Base-by-base conservation (phyloP, 2,329 filamentous ascomycete genomes). In the Paecilomyces formosus region DNA sequence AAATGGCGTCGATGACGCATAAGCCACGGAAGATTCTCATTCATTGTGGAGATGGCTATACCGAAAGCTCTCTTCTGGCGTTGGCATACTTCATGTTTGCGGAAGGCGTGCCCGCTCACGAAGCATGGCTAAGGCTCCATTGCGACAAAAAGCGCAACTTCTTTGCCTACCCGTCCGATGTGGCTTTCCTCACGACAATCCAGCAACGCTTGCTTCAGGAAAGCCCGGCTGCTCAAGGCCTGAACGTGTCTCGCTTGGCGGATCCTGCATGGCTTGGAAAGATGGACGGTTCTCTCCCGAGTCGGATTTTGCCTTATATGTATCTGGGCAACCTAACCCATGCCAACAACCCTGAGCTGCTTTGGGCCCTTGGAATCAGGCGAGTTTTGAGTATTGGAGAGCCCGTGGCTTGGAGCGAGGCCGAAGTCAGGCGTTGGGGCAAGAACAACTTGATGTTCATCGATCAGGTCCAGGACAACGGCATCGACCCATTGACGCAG, bases 11-110 rank as follows among this genome's bases (percentile, higher is more conserved):
- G 7, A 63, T 70, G 5, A 63, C 62, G 8, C 70, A 70, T 28
- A 74, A 75, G 33, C 79, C 85, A 57, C 80, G 85, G 62, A 92
- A 86, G 69, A 85, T 97, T 33, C 82, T 97, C 31, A 89, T 99
- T 49, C 93, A 97, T 74, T 97, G 94, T 72, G 87, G 88, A 1
- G 94, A 99, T 72, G 94, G 94, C 18, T 99, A 99, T 68, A 99
- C 94, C 0, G 94, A 99, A 74, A 93, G 89, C 1, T 92, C 92
- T 1, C 82, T 99, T 73, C 81, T 99, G 18, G 91, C 85, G 1
- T 85, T 99, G 45, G 90, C 93, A 9, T 99, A 99, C 74, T 91
- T 88, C 71, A 96, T 95, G 82, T 99, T 92, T 74, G 90, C 89
- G 57, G 90, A 94, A 61, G 91, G 90, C 6, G 80, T 86, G 11